These are phyloP conservation scores for Arabidopsis hybrid DNA, from an alignment of 441 rosid genomes.

Conservation along the genomic window DNA sequence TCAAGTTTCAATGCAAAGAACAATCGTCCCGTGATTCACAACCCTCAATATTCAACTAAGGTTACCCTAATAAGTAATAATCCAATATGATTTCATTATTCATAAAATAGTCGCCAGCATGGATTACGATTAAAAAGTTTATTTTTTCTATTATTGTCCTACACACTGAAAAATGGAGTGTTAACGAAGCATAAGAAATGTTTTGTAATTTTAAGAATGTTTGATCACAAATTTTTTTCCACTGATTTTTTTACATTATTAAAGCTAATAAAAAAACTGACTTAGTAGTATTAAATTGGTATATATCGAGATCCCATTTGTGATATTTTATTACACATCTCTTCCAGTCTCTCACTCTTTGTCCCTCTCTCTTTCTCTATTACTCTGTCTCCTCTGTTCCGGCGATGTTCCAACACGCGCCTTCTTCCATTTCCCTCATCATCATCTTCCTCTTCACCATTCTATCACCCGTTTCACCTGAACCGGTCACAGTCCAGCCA, in stretches of 20 bases:
- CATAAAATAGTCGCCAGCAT: neutral
- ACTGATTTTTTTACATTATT: neutral
- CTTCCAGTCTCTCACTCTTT: conserved; percentile 36
- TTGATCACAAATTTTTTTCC: neutral
- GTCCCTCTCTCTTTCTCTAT: conserved; percentile 8
- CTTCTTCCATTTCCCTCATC: conserved; percentile 34
- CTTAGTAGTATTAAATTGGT: neutral
- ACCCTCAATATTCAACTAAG: neutral
- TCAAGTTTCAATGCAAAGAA: conserved; percentile 38
- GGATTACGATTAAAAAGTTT: neutral
- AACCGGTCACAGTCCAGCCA: conserved; percentile 57
- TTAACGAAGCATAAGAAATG: neutral
- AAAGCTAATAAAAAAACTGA: conserved; percentile 8
- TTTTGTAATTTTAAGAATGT: neutral
- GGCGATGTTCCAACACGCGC: conserved; percentile 52
- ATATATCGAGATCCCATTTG: conserved; percentile 22
- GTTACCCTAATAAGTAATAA: neutral
- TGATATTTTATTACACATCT: conserved; percentile 42
- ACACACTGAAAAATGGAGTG: neutral
- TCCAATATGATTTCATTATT: neutral
- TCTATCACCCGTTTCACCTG: conserved; percentile 47
- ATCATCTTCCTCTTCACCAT: conserved; percentile 40
- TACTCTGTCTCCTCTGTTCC: conserved; percentile 24
- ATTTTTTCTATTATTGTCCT: neutral
- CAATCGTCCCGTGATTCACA: conserved; percentile 38